Percentiles rank a stretch among this genome's conserved stretches.
Conservation (phyloP, 2,329 filamentous ascomycete species). For the Penicillium sp. region DNA sequence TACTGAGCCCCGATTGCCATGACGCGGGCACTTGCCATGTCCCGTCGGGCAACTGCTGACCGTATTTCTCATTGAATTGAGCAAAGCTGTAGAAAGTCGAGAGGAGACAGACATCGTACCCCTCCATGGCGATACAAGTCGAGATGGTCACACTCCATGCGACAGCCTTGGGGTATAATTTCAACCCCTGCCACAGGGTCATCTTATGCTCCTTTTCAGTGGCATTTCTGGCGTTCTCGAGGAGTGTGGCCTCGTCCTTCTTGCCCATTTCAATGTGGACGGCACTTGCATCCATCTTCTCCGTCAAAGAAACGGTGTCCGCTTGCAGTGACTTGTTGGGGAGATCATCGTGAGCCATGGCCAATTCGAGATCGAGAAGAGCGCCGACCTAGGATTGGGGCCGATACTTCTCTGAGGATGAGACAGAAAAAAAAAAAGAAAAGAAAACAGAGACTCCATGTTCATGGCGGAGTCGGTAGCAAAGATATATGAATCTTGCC, state of each 20-base stretch:
- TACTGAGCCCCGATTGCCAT: slow-evolving; percentile 43
- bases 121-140: slow-evolving; percentile 86
- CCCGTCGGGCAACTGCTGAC: slow-evolving; percentile 26
- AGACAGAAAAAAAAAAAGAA: no score
- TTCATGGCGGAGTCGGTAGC: no score
- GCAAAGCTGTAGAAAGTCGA: slow-evolving; percentile 65
- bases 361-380: no score
- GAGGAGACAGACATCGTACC: slow-evolving; percentile 74
- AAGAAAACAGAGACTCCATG: no score
- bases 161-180: slow-evolving; percentile 80
- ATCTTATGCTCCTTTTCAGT: slow-evolving; percentile 53
- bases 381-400: no score
- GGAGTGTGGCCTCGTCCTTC: slow-evolving; percentile 19
- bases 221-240: slow-evolving; percentile 38
- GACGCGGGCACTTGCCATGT: slow-evolving; percentile 36
- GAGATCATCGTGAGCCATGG: not conserved
- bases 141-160: slow-evolving; percentile 78
- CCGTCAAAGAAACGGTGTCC: not conserved
- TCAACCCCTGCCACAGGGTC: slow-evolving; percentile 69
- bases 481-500: no score
- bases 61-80: slow-evolving; percentile 40
- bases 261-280: not conserved
- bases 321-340: not conserved
- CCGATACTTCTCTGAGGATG: no score
- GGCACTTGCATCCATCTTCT: not conserved